Percentiles rank a stretch among this genome's conserved stretches.
Evolutionary conservation across 805 yeast species (phyloP).

Genomic region (Cyberlindnera suaveolens): DNA sequence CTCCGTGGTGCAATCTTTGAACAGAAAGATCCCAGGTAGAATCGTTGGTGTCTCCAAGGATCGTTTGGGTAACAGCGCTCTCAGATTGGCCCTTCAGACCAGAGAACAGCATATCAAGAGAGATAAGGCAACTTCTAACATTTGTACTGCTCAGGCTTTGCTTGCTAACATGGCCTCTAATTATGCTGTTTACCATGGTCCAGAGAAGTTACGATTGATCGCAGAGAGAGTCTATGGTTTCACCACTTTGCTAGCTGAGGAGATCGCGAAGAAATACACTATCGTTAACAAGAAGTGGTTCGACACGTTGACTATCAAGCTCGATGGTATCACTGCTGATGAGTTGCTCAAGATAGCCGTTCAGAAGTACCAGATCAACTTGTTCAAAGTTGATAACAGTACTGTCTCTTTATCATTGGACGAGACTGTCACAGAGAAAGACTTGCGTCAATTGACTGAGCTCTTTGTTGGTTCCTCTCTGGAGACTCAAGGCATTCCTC

Average conservation of each 20-base stretch:
- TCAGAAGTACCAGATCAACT: slow-evolving; percentile 58
- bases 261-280: slow-evolving; percentile 41
- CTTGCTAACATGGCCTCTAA: slow-evolving; percentile 93
- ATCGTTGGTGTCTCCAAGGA: slow-evolving; percentile 91
- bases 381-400: slow-evolving; percentile 57
- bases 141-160: slow-evolving; percentile 96
- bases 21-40: slow-evolving; percentile 95
- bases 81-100: slow-evolving; percentile 91
- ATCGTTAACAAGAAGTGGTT: slow-evolving; percentile 64
- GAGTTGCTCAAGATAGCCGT: slow-evolving; percentile 54
- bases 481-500: slow-evolving; percentile 18
- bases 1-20: slow-evolving; percentile 72
- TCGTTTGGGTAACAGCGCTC: slow-evolving; percentile 82
- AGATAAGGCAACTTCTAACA: slow-evolving; percentile 96
- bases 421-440: slow-evolving; percentile 69
- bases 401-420: slow-evolving; percentile 82
- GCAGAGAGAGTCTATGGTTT: slow-evolving; percentile 71
- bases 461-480: slow-evolving; percentile 47
- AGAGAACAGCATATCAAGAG: slow-evolving; percentile 97
- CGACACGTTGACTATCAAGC: slow-evolving; percentile 74
- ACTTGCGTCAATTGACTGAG: slow-evolving; percentile 49
- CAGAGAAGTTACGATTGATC: slow-evolving; percentile 72
- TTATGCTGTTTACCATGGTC: slow-evolving; percentile 96
- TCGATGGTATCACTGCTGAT: slow-evolving; percentile 47
- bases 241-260: slow-evolving; percentile 64